Percentiles rank a stretch among this genome's conserved stretches.
phyloP scores from a whole-genome alignment of 1,139 yeast genomes.

The Kurtzmaniella quercitrusa region DNA sequence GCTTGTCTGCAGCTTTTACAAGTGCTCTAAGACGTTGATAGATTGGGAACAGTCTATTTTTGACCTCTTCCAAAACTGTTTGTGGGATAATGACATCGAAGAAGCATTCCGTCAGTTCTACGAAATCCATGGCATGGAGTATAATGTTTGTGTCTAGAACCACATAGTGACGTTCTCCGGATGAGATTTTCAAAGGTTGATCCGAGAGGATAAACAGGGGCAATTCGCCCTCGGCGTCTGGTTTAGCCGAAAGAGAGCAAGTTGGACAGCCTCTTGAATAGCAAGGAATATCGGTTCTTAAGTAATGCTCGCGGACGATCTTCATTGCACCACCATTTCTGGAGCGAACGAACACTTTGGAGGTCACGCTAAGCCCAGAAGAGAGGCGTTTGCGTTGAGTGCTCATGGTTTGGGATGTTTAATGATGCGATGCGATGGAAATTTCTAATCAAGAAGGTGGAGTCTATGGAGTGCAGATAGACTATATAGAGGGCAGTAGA shows the following conservation, averaged over 20 bases:
- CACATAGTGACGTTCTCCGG: constrained; percentile 57
- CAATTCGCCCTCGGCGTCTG: constrained; percentile 52
- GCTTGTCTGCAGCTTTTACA: constrained; percentile 72
- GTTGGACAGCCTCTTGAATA: constrained; percentile 64
- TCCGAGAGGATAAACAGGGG: constrained; percentile 50
- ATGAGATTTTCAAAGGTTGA: constrained; percentile 39
- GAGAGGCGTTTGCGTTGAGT: constrained; percentile 43
- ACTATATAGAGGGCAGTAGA: neutral
- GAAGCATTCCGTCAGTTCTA: constrained; percentile 75
- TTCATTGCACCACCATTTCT: constrained; percentile 88
- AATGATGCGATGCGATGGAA: neutral
- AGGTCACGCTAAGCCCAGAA: constrained; percentile 68
- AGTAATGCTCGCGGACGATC: constrained; percentile 89
- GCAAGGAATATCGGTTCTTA: constrained; percentile 91
- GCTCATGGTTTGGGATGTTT: constrained; percentile 14
- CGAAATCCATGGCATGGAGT: constrained; percentile 81
- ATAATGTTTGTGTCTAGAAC: constrained; percentile 88
- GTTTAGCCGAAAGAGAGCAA: constrained; percentile 56
- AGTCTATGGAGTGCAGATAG: too few relatives aligned
- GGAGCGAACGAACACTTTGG: constrained; percentile 89
- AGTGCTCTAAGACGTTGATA: constrained; percentile 80
- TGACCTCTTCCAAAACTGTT: constrained; percentile 89
- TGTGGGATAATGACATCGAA: constrained; percentile 92
- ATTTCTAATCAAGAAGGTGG: too few relatives aligned
- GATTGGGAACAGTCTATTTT: constrained; percentile 82